Base-by-base conservation (phyloP, 495 filamentous ascomycete species). In the Penicillium argentinense region DNA sequence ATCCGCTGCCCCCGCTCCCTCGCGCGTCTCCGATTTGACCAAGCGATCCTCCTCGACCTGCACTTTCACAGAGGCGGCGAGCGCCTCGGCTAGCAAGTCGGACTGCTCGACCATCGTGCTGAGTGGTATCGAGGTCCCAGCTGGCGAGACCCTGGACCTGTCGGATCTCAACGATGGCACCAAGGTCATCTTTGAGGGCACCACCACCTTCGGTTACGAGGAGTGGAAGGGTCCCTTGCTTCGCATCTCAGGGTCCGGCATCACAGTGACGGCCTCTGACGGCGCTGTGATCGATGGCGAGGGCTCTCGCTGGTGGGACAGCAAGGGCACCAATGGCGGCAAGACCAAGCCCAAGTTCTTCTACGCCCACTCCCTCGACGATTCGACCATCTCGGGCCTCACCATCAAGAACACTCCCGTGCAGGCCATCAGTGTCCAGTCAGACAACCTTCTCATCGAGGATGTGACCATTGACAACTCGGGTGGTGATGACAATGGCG, bases 301-400 rank as follows among this genome's bases (percentile, higher is more conserved):
- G 26, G 77, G 38, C 3, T 59, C 68, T 9, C 62, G 63, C 32
- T 80, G 73, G 68, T 81, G 77, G 78, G 78, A 81, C 51, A 53
- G 64, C 42, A 46, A 77, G 59, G 77, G 77, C 13, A 68, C 58
- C 36, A 78, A 79, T 56, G 76, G 78, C 27, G 78, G 77, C 43
- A 77, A 76, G 66, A 77, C 62, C 9, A 81, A 80, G 68, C 76
- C 77, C 24, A 78, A 79, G 63, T 80, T 81, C 61, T 78, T 81
- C 63, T 73, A 73, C 44, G 76, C 74, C 14, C 76, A 81, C 51
- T 51, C 53, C 23, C 59, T 78, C 12, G 63, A 39, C 30, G 26
- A 40, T 2, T 77, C 74, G 0, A 62, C 57, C 19, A 79, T 80
- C 64, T 59, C 48, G 7, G 59, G 63, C 28, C 52, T 80, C 11